Percentiles rank a stretch among this genome's conserved stretches.
phyloP scores from a whole-genome alignment of 2,329 filamentous ascomycete species.

The Elsinoe batatas region DNA sequence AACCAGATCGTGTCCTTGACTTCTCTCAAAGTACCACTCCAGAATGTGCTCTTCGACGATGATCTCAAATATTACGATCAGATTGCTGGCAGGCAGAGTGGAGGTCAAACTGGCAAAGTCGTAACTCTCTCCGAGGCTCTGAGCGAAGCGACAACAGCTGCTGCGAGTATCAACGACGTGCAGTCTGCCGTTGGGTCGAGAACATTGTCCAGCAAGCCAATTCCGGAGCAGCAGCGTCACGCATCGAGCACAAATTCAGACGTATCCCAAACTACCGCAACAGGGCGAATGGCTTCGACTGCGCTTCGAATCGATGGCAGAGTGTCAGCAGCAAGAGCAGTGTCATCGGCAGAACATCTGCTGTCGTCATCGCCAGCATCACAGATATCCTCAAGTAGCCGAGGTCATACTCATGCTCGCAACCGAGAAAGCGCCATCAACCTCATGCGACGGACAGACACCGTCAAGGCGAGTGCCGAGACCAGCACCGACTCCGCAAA shows the following conservation, averaged over 20 bases:
- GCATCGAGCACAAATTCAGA: conserved; percentile 6
- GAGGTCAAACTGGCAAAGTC: conserved; percentile 26
- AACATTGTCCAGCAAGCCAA: neutral
- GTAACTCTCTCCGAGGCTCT: conserved; percentile 78
- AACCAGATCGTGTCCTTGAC: conserved; percentile 67
- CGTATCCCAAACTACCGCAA: neutral
- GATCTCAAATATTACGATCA: conserved; percentile 44
- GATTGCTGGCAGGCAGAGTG: conserved; percentile 15
- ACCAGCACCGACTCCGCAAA: conserved; percentile 54
- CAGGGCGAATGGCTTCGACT: neutral
- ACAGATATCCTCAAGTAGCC: conserved; percentile 23
- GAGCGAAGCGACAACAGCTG: conserved; percentile 81
- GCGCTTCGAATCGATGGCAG: conserved; percentile 10
- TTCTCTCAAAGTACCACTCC: conserved; percentile 65
- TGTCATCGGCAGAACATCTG: conserved; percentile 11
- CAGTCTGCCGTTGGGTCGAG: neutral
- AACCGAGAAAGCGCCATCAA: conserved; percentile 50
- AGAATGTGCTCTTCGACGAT: conserved; percentile 89
- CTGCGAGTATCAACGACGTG: conserved; percentile 33
- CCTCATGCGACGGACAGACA: conserved; percentile 49
- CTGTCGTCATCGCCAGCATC: conserved; percentile 28
- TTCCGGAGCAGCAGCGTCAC: conserved; percentile 5
- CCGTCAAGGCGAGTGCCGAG: conserved; percentile 52
- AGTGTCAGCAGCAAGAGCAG: conserved; percentile 1
- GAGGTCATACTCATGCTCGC: conserved; percentile 27